These are phyloP conservation scores for Beauveria asiatica DNA, from an alignment of 2,329 filamentous ascomycete genomes.

Conservation along the genomic window DNA sequence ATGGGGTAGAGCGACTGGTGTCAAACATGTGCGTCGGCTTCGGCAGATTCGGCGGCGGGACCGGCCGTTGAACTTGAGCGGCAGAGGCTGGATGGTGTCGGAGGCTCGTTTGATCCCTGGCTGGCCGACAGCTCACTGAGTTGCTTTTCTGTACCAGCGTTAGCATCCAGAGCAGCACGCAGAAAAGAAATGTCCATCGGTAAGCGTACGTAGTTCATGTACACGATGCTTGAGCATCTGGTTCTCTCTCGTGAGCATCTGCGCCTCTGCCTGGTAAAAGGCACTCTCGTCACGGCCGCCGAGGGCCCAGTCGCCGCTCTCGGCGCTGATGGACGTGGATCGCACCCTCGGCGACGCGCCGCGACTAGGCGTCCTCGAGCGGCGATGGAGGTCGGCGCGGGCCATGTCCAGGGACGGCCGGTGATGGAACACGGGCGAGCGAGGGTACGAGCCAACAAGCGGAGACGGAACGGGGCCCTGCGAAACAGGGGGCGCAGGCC, in stretches of 20 bases:
- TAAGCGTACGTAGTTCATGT: slow-evolving; percentile 54
- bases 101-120: slow-evolving; percentile 32
- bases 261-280: slow-evolving; percentile 76
- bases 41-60: slow-evolving; percentile 30
- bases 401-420: slow-evolving; percentile 53
- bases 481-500: slow-evolving; percentile 29
- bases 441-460: slow-evolving; percentile 36
- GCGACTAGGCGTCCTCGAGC: slow-evolving; percentile 51
- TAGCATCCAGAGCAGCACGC: slow-evolving; percentile 9
- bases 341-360: slow-evolving; percentile 48
- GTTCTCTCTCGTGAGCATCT: slow-evolving; percentile 69
- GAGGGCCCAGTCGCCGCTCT: slow-evolving; percentile 52
- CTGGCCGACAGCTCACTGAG: slow-evolving; percentile 34
- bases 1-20: neutral
- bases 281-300: slow-evolving; percentile 65
- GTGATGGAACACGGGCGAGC: slow-evolving; percentile 41
- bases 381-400: slow-evolving; percentile 45
- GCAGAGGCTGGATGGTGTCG: slow-evolving; percentile 40
- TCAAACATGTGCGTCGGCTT: neutral
- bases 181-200: neutral
- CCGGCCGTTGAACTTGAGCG: slow-evolving; percentile 37
- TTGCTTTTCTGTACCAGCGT: slow-evolving; percentile 38
- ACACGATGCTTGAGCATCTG: slow-evolving; percentile 74
- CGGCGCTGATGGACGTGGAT: slow-evolving; percentile 49
- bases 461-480: slow-evolving; percentile 25